Conservation (phyloP, 805 yeast genomes). For the Suhomyces kilbournensis region DNA sequence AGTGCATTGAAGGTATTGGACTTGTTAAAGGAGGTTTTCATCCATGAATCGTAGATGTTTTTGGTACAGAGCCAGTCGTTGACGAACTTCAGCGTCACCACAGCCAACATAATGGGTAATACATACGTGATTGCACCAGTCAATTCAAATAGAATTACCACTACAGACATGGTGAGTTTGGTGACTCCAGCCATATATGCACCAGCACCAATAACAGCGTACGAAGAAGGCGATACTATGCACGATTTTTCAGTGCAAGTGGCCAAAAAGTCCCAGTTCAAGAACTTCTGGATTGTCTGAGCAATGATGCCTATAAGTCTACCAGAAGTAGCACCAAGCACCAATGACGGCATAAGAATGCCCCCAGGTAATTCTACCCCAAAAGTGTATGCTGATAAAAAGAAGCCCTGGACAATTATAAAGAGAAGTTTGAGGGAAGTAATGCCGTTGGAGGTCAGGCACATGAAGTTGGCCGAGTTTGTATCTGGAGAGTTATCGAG, state of each 20-base stretch:
- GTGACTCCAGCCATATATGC: constrained; percentile 79
- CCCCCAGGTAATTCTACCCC: constrained; percentile 73
- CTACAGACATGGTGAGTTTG: constrained; percentile 74
- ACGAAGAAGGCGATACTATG: constrained; percentile 81
- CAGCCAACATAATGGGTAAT: constrained; percentile 82
- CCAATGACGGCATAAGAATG: constrained; percentile 59
- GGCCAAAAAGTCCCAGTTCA: constrained; percentile 31
- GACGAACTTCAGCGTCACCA: constrained; percentile 69
- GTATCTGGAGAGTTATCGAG: constrained; percentile 7
- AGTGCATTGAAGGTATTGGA: not conserved
- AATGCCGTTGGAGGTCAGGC: constrained; percentile 23
- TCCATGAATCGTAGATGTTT: constrained; percentile 61
- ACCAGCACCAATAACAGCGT: constrained; percentile 87
- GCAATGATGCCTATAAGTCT: constrained; percentile 53
- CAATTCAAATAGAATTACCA: constrained; percentile 90
- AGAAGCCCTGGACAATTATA: constrained; percentile 49
- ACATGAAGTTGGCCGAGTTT: constrained; percentile 35
- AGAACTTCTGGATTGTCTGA: constrained; percentile 44
- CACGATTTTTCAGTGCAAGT: constrained; percentile 43
- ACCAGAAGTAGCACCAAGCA: constrained; percentile 60
- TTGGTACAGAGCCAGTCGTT: constrained; percentile 58
- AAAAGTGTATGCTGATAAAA: constrained; percentile 65
- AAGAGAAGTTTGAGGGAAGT: constrained; percentile 31
- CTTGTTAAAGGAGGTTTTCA: constrained; percentile 29
- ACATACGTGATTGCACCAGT: constrained; percentile 86